Conservation (phyloP, 2,329 filamentous ascomycete genomes). For the Rachicladosporium sp. region DNA sequence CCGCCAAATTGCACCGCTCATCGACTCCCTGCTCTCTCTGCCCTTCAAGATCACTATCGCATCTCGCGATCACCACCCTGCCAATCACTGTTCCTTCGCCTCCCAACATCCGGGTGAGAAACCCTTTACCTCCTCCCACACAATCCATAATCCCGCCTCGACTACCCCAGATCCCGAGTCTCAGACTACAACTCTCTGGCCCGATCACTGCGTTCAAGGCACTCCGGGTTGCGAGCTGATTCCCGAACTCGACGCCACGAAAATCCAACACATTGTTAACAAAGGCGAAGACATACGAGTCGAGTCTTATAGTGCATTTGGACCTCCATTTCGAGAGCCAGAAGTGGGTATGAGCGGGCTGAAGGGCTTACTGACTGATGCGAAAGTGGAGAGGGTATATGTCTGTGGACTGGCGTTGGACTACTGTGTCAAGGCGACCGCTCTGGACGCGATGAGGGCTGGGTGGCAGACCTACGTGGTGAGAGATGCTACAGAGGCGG, state of each 20-base stretch:
- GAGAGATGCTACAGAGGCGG: slow-evolving; percentile 63
- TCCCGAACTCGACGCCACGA: slow-evolving; percentile 50
- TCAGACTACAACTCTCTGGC: slow-evolving; percentile 55
- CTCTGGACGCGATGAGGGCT: slow-evolving; percentile 60
- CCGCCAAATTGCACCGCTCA: slow-evolving; percentile 52
- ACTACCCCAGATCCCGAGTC: slow-evolving; percentile 42
- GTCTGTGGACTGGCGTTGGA: slow-evolving; percentile 78
- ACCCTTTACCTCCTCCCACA: slow-evolving; percentile 54
- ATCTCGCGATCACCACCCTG: slow-evolving; percentile 87
- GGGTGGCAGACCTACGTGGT: slow-evolving; percentile 70
- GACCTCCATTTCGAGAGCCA: slow-evolving; percentile 59
- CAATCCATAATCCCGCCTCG: slow-evolving; percentile 51
- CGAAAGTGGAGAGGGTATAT: slow-evolving; percentile 63
- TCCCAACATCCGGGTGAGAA: slow-evolving; percentile 57
- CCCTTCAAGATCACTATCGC: slow-evolving; percentile 66
- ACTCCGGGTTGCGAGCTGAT: slow-evolving; percentile 62
- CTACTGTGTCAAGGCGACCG: slow-evolving; percentile 77
- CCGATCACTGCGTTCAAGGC: slow-evolving; percentile 71
- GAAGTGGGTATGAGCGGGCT: slow-evolving; percentile 51
- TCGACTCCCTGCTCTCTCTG: slow-evolving; percentile 63
- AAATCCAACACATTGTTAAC: slow-evolving; percentile 55
- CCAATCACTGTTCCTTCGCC: slow-evolving; percentile 77
- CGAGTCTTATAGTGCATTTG: slow-evolving; percentile 93
- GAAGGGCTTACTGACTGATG: slow-evolving; percentile 41
- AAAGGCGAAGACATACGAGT: slow-evolving; percentile 66